Conservation (phyloP, 331 rosid genomes). For the Quercus lobata region DNA sequence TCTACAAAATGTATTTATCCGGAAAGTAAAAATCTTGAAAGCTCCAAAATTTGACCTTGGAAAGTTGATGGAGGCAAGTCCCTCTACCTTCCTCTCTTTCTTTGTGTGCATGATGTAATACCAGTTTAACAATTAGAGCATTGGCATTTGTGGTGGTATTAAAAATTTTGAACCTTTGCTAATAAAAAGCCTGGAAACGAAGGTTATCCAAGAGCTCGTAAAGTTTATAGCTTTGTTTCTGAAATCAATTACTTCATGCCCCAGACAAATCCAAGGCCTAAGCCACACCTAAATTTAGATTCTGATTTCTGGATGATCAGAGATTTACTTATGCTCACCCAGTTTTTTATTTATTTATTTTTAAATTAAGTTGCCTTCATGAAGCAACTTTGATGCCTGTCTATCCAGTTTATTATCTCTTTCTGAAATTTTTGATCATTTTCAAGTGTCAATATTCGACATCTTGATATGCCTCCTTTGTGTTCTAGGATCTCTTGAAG, state of each 20-base stretch:
- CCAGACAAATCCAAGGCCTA: background rate
- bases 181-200: background rate
- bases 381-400: background rate
- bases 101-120: background rate
- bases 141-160: background rate
- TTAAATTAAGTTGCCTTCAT: background rate
- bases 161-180: background rate
- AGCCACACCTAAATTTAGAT: background rate
- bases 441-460: background rate
- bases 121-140: background rate
- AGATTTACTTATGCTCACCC: background rate
- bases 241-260: background rate
- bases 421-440: background rate
- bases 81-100: background rate
- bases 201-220: background rate
- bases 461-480: background rate
- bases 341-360: background rate
- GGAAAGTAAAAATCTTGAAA: conserved; percentile 90
- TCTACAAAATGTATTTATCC: conserved; percentile 76
- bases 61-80: conserved; percentile 82
- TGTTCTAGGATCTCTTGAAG: background rate
- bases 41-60: conserved; percentile 96
- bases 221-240: background rate
- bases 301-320: background rate
- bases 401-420: background rate